phyloP scores from a whole-genome alignment of 108 stramenopile genomes.

The Conticribra guillardii region DNA sequence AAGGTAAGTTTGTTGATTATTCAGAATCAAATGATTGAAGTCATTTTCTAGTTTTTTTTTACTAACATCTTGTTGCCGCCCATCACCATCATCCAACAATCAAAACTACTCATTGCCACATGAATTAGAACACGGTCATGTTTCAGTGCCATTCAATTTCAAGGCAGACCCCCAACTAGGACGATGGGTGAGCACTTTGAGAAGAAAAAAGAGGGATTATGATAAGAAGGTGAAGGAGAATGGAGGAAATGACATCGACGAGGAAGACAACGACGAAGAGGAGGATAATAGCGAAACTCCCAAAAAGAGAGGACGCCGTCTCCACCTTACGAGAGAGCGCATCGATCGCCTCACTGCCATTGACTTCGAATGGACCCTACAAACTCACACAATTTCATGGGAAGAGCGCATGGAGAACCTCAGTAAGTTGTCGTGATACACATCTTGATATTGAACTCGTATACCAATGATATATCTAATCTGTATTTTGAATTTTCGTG shows the following conservation, averaged over 20 bases:
- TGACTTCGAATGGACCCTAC: constrained; percentile 2
- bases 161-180: constrained; percentile 47
- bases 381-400: constrained; percentile 6
- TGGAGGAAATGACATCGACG: background rate
- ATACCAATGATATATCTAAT: no score
- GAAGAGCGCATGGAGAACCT: constrained; percentile 3
- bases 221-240: background rate
- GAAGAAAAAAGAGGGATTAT: constrained; percentile 15
- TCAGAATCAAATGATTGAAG: background rate
- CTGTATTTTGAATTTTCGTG: no score
- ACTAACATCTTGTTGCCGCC: background rate
- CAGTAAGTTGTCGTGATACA: no score
- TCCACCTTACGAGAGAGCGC: constrained; percentile 5
- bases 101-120: no score
- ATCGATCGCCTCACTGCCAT: constrained; percentile 17
- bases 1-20: background rate
- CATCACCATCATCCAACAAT: background rate
- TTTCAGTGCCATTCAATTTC: constrained; percentile 39
- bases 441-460: no score
- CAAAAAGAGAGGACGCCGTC: background rate
- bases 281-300: no score
- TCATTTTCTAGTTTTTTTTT: background rate
- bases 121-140: constrained; percentile 38
- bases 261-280: no score
- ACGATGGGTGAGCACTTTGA: constrained; percentile 45